Evolutionary conservation across 139 green algal genomes (phyloP), one percentile per base, ranked within the genome.

Genomic region (Astrephomene gubernaculifera): DNA sequence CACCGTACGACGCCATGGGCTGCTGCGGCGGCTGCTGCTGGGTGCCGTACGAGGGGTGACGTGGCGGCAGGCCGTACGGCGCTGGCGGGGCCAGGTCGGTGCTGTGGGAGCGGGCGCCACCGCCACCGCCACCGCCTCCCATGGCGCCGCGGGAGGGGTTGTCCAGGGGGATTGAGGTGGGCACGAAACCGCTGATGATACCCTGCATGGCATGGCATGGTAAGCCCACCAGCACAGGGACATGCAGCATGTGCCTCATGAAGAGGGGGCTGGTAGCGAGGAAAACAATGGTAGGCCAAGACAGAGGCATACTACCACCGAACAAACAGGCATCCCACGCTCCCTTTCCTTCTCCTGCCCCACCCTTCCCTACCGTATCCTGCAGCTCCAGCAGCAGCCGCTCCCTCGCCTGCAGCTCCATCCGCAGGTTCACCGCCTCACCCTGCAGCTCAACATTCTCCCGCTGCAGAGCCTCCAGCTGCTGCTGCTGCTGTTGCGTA

Each of bases 331-430:
- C n/a, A n/a, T n/a, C n/a, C n/a, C n/a, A n/a, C n/a, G n/a, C n/a
- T n/a, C n/a, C n/a, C n/a, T n/a, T n/a, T n/a, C n/a, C n/a, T n/a
- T n/a, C n/a, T n/a, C n/a, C n/a, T n/a, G n/a, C n/a, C 41, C 71
- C 7, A 39, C 35, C 35, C 39, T 2, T 2, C 1, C 72, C 2
- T 21, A 83, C 76, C 76, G 76, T 83, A 31, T 83, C 76, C 76
- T 83, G 76, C 76, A 83, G 61, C 76, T 83, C 61, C 76, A 83
- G 76, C 76, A 83, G 76, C 61, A 83, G 76, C 61, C 76, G 8
- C 76, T 83, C 76, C 31, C 76, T n/a, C n/a, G 76, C 76, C 76
- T 83, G 61, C 76, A 83, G 76, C 76, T 83, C 76, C 25, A 39
- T 38, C 35, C 76, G 36, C 41, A 83, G 43, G 21, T 5, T 25